These are phyloP conservation scores for Bromus sterilis DNA, from an alignment of 176 grass and related monocot genomes.

Conservation along the genomic window DNA sequence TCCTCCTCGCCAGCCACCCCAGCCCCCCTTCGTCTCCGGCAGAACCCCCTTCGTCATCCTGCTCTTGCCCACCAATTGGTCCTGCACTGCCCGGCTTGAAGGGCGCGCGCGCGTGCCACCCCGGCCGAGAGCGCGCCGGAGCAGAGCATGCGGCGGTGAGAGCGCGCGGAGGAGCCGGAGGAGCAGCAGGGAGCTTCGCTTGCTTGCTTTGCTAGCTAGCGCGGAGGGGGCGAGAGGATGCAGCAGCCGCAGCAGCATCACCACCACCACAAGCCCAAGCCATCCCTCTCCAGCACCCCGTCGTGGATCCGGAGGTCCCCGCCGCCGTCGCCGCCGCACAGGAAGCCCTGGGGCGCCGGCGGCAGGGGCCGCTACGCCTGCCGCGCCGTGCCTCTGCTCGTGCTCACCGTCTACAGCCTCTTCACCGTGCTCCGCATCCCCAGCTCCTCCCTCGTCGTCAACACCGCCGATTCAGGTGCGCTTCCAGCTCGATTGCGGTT, in stretches of 20 bases:
- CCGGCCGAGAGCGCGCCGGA: constrained; percentile 5
- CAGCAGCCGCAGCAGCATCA: constrained; percentile 44
- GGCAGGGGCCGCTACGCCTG: constrained; percentile 32
- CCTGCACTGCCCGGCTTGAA: background rate
- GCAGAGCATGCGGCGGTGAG: constrained; percentile 29
- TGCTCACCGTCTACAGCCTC: constrained; percentile 59
- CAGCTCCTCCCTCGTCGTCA: constrained; percentile 50
- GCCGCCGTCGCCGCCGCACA: constrained; percentile 46
- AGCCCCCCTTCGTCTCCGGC: background rate
- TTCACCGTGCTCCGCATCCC: constrained; percentile 53
- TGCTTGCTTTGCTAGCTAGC: background rate
- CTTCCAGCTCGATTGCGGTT: background rate
- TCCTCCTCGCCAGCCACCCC: background rate
- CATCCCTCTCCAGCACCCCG: background rate
- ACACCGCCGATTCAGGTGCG: constrained; percentile 53
- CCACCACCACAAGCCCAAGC: constrained; percentile 37
- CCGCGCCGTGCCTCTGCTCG: constrained; percentile 49
- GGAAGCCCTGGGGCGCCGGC: constrained; percentile 25
- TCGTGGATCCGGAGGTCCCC: constrained; percentile 53
- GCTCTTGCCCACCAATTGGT: background rate
- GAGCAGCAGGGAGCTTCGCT: background rate
- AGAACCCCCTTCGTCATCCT: background rate
- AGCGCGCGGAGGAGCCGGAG: background rate
- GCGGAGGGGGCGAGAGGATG: constrained; percentile 7
- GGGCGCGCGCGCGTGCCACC: background rate